A percentile compares a stretch with the other conserved stretches of the same genome.
phyloP scores from a whole-genome alignment of 768 basidiomycete genomes.

The Dendrothele bispora region DNA sequence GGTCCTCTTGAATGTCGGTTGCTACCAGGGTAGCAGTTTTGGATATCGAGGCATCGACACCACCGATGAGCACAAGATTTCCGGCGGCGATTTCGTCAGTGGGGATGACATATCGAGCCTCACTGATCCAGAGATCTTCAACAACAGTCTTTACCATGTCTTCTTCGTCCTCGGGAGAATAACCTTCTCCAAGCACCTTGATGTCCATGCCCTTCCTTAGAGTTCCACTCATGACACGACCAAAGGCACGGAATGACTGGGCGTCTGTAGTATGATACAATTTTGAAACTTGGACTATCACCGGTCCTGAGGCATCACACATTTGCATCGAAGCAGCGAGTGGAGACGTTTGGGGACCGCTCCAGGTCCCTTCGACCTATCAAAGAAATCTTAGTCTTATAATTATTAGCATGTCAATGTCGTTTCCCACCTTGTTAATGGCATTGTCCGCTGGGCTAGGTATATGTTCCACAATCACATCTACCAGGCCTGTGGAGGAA shows the following conservation, averaged over 20 bases:
- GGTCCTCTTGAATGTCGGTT: constrained; percentile 64
- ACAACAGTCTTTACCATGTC: constrained; percentile 88
- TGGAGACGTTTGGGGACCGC: constrained; percentile 82
- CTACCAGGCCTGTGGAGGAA: constrained; percentile 82
- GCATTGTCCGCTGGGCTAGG: constrained; percentile 75
- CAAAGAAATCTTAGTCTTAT: constrained; percentile 5
- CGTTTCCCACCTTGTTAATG: constrained; percentile 50
- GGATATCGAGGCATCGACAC: constrained; percentile 91
- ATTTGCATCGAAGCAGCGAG: constrained; percentile 77
- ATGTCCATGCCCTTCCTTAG: constrained; percentile 78
- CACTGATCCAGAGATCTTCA: constrained; percentile 88
- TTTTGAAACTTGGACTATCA: constrained; percentile 93
- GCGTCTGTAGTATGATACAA: constrained; percentile 97
- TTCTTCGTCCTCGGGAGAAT: constrained; percentile 98
- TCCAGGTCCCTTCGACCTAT: constrained; percentile 83
- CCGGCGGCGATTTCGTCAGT: constrained; percentile 88
- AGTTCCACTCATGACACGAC: constrained; percentile 91
- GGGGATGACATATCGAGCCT: constrained; percentile 93
- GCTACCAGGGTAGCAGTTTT: constrained; percentile 91
- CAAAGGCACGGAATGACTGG: constrained; percentile 94
- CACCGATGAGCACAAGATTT: constrained; percentile 89
- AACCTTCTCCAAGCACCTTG: constrained; percentile 97
- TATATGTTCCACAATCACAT: constrained; percentile 88
- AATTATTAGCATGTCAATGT: neutral
- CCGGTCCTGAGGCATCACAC: constrained; percentile 81